A percentile compares a stretch with the other conserved stretches of the same genome.
These are phyloP conservation scores for Ophiostoma ulmi DNA, from an alignment of 2,329 filamentous ascomycete species.

Conservation along the genomic window DNA sequence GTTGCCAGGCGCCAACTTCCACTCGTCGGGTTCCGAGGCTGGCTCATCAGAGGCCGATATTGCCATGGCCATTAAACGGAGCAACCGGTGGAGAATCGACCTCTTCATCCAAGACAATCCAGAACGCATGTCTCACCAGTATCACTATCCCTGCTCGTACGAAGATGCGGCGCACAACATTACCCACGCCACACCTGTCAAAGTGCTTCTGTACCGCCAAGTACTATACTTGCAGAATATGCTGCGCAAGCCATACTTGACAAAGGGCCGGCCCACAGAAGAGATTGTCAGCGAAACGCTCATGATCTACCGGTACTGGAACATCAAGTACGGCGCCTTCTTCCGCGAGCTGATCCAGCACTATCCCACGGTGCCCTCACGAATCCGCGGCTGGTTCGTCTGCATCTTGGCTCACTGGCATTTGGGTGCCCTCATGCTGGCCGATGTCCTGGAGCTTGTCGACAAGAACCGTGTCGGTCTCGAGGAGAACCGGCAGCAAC, in stretches of 20 bases:
- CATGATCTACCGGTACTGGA: slow-evolving; percentile 52
- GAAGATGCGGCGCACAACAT: slow-evolving; percentile 47
- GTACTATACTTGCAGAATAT: slow-evolving; percentile 52
- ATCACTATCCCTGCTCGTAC: slow-evolving; percentile 52
- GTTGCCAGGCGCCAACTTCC: slow-evolving; percentile 24
- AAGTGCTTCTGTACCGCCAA: slow-evolving; percentile 54
- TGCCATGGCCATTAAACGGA: slow-evolving; percentile 1
- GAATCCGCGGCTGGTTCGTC: slow-evolving; percentile 56
- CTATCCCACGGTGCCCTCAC: slow-evolving; percentile 46
- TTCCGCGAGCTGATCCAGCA: slow-evolving; percentile 48
- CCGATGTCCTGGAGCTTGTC: slow-evolving; percentile 49
- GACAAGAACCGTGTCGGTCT: slow-evolving; percentile 38
- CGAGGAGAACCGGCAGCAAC: slow-evolving; percentile 30
- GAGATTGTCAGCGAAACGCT: slow-evolving; percentile 44
- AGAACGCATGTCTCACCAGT: slow-evolving; percentile 25
- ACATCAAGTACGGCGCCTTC: slow-evolving; percentile 46
- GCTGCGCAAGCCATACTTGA: slow-evolving; percentile 38
- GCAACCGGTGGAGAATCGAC: slow-evolving; percentile 33
- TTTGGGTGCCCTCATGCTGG: slow-evolving; percentile 50
- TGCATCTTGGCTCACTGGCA: slow-evolving; percentile 55
- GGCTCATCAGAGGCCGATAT: background rate
- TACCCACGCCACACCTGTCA: slow-evolving; percentile 51
- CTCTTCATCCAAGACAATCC: slow-evolving; percentile 37
- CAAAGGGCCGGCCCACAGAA: slow-evolving; percentile 40
- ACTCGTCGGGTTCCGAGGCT: background rate